These are phyloP conservation scores for Penicillium paradoxum DNA, from an alignment of 495 filamentous ascomycete genomes.

Conservation along the genomic window DNA sequence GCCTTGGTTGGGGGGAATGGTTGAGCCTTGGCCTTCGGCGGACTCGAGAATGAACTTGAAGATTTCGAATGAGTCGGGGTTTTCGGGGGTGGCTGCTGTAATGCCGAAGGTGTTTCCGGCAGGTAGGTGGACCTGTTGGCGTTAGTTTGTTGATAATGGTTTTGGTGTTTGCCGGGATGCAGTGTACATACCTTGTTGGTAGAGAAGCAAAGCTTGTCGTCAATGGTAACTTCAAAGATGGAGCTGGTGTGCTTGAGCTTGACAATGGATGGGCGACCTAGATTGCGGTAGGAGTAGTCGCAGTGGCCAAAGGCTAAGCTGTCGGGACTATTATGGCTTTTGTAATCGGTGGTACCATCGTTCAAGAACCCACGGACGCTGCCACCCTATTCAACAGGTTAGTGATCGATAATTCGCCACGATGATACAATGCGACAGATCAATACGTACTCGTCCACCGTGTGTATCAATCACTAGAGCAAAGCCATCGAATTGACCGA, in stretches of 20 bases:
- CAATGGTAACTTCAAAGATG: constrained; percentile 70
- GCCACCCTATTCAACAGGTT: constrained; percentile 50
- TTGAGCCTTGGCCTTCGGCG: constrained; percentile 32
- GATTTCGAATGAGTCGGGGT: constrained; percentile 88
- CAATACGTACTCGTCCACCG: constrained; percentile 56
- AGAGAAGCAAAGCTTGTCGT: constrained; percentile 78
- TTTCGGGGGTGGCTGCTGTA: constrained; percentile 82
- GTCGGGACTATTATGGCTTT: constrained; percentile 71
- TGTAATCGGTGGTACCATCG: constrained; percentile 80
- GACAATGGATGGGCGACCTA: constrained; percentile 74
- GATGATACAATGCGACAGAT: neutral
- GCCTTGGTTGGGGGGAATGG: constrained; percentile 25
- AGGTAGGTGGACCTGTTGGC: constrained; percentile 60
- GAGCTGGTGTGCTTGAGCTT: constrained; percentile 61
- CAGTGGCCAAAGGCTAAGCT: constrained; percentile 91
- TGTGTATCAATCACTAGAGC: constrained; percentile 84
- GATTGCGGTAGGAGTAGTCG: constrained; percentile 84
- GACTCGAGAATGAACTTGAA: constrained; percentile 75
- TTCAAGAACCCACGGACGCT: constrained; percentile 90
- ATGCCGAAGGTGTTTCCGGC: constrained; percentile 81
- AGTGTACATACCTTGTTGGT: constrained; percentile 57
- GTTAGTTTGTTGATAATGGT: constrained; percentile 1
- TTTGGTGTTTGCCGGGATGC: neutral
- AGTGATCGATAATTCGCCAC: neutral
- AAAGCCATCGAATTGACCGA: constrained; percentile 78